Evolutionary conservation across 495 filamentous ascomycete genomes (phyloP).

Genomic region (Pseudoneurospora amorphoporcata): DNA sequence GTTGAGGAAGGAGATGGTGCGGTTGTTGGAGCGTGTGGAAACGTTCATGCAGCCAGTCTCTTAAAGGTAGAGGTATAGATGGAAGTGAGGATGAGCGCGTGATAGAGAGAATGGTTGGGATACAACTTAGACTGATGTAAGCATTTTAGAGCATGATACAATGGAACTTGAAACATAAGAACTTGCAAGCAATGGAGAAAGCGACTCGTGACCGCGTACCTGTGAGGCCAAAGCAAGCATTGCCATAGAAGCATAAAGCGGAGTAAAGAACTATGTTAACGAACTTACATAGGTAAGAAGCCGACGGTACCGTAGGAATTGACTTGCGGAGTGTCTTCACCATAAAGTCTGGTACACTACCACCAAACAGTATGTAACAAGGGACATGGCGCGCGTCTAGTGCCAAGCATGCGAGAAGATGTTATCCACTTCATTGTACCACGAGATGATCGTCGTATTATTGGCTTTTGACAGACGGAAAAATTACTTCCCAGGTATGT

Average conservation of each 20-base stretch:
- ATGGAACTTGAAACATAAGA: not conserved
- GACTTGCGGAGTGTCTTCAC: not conserved
- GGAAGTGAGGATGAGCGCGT: not conserved
- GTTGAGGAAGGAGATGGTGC: not conserved
- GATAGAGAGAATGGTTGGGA: not conserved
- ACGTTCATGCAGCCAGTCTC: not conserved
- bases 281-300: not conserved
- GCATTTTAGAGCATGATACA: not conserved
- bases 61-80: not conserved
- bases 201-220: not conserved
- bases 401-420: not conserved
- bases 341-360: not conserved
- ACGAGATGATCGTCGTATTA: not conserved
- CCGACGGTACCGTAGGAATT: not conserved
- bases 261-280: not conserved
- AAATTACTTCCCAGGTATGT: conserved; percentile 2
- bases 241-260: not conserved
- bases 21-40: not conserved
- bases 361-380: not conserved
- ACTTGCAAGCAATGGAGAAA: not conserved
- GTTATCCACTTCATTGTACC: not conserved
- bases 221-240: not conserved
- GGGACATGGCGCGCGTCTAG: not conserved
- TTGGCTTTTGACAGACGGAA: conserved; percentile 1
- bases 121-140: not conserved